These are phyloP conservation scores for Lunasporangiospora selenospora DNA, from an alignment of 192 early-diverging fungal species.

Conservation along the genomic window DNA sequence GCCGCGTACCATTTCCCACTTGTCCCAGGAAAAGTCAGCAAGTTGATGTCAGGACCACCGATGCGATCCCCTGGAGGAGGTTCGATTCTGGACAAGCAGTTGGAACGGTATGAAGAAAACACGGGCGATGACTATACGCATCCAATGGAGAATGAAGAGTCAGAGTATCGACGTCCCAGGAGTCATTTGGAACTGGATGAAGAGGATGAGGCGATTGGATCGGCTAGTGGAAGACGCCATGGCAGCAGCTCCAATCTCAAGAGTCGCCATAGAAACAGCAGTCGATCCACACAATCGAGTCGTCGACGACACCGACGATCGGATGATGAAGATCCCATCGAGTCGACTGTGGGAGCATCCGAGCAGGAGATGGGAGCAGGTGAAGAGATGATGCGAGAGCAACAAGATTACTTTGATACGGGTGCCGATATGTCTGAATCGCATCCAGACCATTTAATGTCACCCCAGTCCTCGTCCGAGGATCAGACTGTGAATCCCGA, in stretches of 20 bases:
- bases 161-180: constrained; percentile 8
- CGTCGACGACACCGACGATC: constrained; percentile 12
- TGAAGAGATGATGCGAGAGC: constrained; percentile 8
- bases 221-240: constrained; percentile 5
- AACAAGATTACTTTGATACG: constrained; percentile 33
- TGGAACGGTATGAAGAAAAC: constrained; percentile 53
- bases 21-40: constrained; percentile 44
- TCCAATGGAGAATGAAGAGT: constrained; percentile 28
- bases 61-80: constrained; percentile 55
- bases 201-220: constrained; percentile 12
- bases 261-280: constrained; percentile 26
- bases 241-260: constrained; percentile 20
- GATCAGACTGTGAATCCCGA: background rate
- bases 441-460: background rate
- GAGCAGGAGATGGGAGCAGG: background rate
- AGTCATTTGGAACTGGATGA: constrained; percentile 21
- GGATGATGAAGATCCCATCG: constrained; percentile 4
- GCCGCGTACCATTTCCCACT: constrained; percentile 63
- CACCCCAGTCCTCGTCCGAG: constrained; percentile 3
- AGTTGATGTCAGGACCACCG: constrained; percentile 33
- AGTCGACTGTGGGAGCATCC: background rate
- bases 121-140: constrained; percentile 41
- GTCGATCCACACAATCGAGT: constrained; percentile 24
- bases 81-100: constrained; percentile 57
- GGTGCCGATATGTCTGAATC: constrained; percentile 1